Evolutionary conservation across 2,329 filamentous ascomycete genomes (phyloP), one percentile per base, ranked within the genome.

Genomic region (Ophiostoma fasciatum): DNA sequence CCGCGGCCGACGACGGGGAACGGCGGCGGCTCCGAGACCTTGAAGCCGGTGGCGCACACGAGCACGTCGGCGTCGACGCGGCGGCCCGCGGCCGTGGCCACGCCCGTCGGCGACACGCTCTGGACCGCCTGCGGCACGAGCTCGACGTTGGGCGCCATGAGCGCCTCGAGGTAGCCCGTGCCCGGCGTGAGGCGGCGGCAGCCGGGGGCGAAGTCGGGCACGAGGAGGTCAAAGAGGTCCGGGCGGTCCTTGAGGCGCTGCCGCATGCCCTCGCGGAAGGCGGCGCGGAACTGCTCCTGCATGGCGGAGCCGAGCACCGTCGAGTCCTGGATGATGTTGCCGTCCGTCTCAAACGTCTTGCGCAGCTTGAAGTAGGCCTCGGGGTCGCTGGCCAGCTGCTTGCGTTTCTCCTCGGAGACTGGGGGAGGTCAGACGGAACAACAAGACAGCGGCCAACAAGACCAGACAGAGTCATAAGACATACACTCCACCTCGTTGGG

Each of bases 11-110:
- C 45, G 7, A 67, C 46, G 6, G 51, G 46, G 46, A 65, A 65
- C 11, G 53, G 54, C 4, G 62, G 62, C 14, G 57, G 49, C 26
- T 51, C 51, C 3, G 55, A 55, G 6, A 58, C 54, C 42, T 56
- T 49, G 52, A 62, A 65, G 11, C 63, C 62, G 0, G 62, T 65
- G n/a, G 62, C 63, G 49, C 58, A 64, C 29, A 64, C 55, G 4
- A 70, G 52, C 9, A 53, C 56, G 45, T 70, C 65, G 26, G 66
- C 50, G 8, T 34, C 35, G 10, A 40, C n/a, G 14, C 44, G 34
- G 7, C 48, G 43, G 12, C 51, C 51, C 1, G 44, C 40, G 33
- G 42, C 40, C 7, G 55, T 50, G 5, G 39, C 40, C 14, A 63
- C 48, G 2, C 62, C 61, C 0, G 46, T 49, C n/a, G 49, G 40